Percentiles rank a stretch among this genome's conserved stretches.
These are phyloP conservation scores for Brettanomyces custersianus DNA, from an alignment of 805 yeast genomes.

Conservation along the genomic window DNA sequence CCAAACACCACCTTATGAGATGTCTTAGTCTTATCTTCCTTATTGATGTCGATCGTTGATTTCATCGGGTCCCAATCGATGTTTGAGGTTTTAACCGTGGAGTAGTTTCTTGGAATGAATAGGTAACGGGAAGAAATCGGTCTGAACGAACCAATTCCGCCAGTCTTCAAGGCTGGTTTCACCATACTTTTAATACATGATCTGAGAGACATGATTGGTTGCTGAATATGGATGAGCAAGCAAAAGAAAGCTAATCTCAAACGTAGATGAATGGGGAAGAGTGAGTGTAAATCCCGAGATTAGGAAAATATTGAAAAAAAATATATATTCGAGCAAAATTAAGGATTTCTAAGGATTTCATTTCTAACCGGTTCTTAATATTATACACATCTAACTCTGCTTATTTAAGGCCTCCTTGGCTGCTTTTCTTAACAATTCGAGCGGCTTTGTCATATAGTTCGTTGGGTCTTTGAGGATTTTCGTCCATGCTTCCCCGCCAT, in stretches of 20 bases:
- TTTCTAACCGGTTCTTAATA: too few species aligned
- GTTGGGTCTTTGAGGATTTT: slow-evolving; percentile 36
- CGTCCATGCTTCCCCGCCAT: slow-evolving; percentile 57
- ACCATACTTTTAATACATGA: background rate
- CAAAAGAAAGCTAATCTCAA: too few species aligned
- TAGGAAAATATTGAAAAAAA: too few species aligned
- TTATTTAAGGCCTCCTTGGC: slow-evolving; percentile 1
- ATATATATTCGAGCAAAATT: too few species aligned
- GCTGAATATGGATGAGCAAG: too few species aligned
- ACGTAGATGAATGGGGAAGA: too few species aligned
- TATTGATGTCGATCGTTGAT: slow-evolving; percentile 32
- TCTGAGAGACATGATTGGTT: too few species aligned
- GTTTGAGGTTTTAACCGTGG: slow-evolving; percentile 51
- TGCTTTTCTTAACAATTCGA: background rate
- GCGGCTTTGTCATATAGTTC: slow-evolving; percentile 11
- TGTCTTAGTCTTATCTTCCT: slow-evolving; percentile 15
- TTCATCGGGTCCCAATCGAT: slow-evolving; percentile 81
- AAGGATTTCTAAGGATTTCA: too few species aligned
- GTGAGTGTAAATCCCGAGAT: too few species aligned
- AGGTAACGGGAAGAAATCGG: too few species aligned
- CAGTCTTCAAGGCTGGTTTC: slow-evolving; percentile 1
- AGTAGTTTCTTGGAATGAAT: slow-evolving; percentile 14
- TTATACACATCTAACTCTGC: too few species aligned
- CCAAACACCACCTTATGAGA: slow-evolving; percentile 23
- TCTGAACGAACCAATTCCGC: too few species aligned